Base-by-base conservation (phyloP, 352 stramenopile species). In the Globisporangium canariense region DNA sequence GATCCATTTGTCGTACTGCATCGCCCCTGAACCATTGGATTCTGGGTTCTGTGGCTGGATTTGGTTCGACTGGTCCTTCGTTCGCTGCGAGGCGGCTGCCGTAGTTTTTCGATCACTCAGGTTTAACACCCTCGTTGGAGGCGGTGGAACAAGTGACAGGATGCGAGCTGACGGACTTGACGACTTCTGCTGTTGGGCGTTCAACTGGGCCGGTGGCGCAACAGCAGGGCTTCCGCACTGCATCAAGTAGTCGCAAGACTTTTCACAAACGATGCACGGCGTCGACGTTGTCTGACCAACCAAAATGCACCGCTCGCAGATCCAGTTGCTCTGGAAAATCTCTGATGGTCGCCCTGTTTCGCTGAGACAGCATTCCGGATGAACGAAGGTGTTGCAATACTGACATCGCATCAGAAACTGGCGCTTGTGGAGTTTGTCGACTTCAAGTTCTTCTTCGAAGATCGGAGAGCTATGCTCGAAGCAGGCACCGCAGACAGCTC, bases 401-500 rank as follows among this genome's bases (percentile, higher is more conserved):
- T 91, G 86, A 51, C 88, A 96, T 11, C 88, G 88, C 68, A 96
- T 81, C 74, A 94, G 82, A 62, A 93, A 82, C 61, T 96, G 87
- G 14, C 85, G 81, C 59, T 81, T 81, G 69, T 77, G 81, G 18
- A 93, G 74, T 69, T 79, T 69, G 32, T 77, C 76, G n/a, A 78
- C 71, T 56, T 88, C 68, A 18, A 70, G 67, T 8, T 77, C 68
- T 2, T 79, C 72, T 43, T 67, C 72, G 22, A 79, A 65, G 13
- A 86, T 67, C 22, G 87, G 79, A 9, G 78, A 78, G 43, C 74
- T 76, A 55, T 86, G 88, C 63, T 91, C 77, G 56, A 93, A 94
- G 68, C 88, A 96, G 14, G 86, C 83, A 1, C 72, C 78, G 55
- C 88, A 96, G 20, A 90, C 64, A 9, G 85, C 76, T 58, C 77